Conservation (phyloP, 1,139 yeast genomes). For the Groenewaldozyma sp. region DNA sequence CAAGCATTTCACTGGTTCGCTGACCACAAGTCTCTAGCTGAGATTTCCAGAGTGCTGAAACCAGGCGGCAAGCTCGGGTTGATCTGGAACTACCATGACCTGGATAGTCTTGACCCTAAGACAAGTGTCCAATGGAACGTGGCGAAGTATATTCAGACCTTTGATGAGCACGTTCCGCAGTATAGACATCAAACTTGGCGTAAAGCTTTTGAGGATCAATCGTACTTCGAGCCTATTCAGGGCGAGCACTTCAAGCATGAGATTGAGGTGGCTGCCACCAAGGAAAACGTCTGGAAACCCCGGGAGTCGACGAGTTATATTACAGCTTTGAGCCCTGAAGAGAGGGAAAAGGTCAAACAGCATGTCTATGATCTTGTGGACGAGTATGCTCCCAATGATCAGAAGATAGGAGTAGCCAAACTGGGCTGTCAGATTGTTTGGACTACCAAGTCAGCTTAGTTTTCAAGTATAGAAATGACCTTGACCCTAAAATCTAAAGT, state of each 20-base stretch:
- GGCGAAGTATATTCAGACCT: conserved; percentile 26
- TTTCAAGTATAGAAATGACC: no score
- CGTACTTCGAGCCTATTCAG: conserved; percentile 28
- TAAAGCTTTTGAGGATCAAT: conserved; percentile 29
- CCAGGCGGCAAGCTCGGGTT: conserved; percentile 45
- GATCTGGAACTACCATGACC: conserved; percentile 54
- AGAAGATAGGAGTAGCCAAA: conserved; percentile 8
- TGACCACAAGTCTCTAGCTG: conserved; percentile 40
- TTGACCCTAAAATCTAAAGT: no score
- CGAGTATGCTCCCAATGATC: conserved; percentile 9
- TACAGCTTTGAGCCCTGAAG: conserved; percentile 37
- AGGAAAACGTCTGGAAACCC: conserved; percentile 37
- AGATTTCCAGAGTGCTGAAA: conserved; percentile 45
- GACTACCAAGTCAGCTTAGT: conserved; percentile 8
- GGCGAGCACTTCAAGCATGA: conserved; percentile 30
- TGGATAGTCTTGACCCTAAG: conserved; percentile 17
- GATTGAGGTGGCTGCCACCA: conserved; percentile 15
- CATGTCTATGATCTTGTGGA: conserved; percentile 28
- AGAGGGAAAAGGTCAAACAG: conserved; percentile 30
- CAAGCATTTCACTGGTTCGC: conserved; percentile 69
- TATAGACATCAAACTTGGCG: conserved; percentile 44
- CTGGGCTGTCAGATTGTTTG: conserved; percentile 16
- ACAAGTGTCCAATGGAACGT: conserved; percentile 29
- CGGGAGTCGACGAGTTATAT: conserved; percentile 55
- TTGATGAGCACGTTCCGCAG: conserved; percentile 45